Percentiles rank a stretch among this genome's conserved stretches.
Evolutionary conservation across 176 grass and related monocot genomes (phyloP).

Genomic region (Avena eriantha): DNA sequence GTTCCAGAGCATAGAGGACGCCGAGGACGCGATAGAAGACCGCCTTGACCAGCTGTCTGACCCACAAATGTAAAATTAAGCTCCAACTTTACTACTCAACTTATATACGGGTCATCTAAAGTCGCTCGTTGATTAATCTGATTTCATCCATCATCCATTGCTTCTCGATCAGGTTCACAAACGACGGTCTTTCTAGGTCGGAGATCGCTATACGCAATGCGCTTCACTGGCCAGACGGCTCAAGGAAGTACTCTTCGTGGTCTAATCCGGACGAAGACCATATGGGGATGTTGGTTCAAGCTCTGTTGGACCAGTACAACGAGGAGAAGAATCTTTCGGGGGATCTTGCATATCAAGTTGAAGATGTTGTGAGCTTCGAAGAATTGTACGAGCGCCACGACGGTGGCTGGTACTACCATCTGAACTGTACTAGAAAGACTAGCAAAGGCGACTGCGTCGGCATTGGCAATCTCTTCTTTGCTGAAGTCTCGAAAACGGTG

Average conservation of each 20-base stretch:
- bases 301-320: slow-evolving; percentile 19
- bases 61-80: neutral
- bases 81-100: neutral
- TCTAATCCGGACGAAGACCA: neutral
- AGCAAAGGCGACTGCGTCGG: neutral
- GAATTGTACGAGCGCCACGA: neutral
- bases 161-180: neutral
- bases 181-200: neutral
- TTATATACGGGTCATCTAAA: no score
- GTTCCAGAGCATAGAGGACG: neutral
- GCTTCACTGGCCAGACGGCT: slow-evolving; percentile 15
- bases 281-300: neutral
- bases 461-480: neutral
- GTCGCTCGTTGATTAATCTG: neutral
- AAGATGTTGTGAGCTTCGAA: neutral
- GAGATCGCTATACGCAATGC: slow-evolving; percentile 8
- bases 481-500: neutral
- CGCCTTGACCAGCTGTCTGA: neutral
- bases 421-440: slow-evolving; percentile 23
- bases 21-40: neutral
- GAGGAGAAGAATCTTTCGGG: neutral
- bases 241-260: neutral
- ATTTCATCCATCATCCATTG: neutral
- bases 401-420: neutral
- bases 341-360: neutral